Percentiles rank a stretch among this genome's conserved stretches.
These are phyloP conservation scores for Xylariales sp. DNA, from an alignment of 2,329 filamentous ascomycete genomes.

Conservation along the genomic window DNA sequence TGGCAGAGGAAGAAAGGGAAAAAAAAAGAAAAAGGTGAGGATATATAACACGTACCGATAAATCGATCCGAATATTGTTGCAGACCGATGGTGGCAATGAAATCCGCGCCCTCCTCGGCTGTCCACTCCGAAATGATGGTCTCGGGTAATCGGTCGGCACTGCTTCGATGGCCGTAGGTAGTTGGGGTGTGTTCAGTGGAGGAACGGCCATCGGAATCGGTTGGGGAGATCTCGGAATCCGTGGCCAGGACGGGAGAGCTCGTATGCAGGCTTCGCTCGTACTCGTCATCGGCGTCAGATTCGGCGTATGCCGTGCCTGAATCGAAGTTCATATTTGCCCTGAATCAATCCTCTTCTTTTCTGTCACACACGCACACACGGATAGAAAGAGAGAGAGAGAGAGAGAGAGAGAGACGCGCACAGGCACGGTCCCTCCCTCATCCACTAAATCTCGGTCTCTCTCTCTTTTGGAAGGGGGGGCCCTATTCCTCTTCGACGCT, in stretches of 20 bases:
- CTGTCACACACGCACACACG: background rate
- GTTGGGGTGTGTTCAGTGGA: constrained; percentile 81
- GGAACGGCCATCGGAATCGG: constrained; percentile 77
- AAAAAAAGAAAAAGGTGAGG: constrained; percentile 8
- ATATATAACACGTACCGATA: constrained; percentile 70
- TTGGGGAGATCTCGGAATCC: constrained; percentile 76
- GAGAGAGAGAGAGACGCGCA: background rate
- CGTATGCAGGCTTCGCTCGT: constrained; percentile 77
- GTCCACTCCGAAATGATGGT: constrained; percentile 84
- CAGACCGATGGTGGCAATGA: constrained; percentile 81
- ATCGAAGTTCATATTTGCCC: constrained; percentile 67
- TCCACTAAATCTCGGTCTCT: background rate
- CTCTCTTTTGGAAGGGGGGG: background rate
- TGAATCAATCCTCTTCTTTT: constrained; percentile 2
- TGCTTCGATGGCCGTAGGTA: constrained; percentile 75
- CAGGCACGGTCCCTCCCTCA: constrained; percentile 17
- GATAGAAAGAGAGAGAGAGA: too few species aligned
- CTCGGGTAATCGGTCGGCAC: constrained; percentile 75
- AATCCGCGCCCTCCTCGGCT: constrained; percentile 89
- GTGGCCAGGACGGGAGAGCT: constrained; percentile 73
- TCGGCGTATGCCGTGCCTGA: constrained; percentile 79
- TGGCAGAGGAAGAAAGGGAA: constrained; percentile 8
- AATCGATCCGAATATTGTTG: constrained; percentile 86
- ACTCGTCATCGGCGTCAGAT: constrained; percentile 85
- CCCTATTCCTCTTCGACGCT: background rate